Base-by-base conservation (phyloP, 1,284 basidiomycete genomes). In the Apiotrichum veenhuisii region DNA sequence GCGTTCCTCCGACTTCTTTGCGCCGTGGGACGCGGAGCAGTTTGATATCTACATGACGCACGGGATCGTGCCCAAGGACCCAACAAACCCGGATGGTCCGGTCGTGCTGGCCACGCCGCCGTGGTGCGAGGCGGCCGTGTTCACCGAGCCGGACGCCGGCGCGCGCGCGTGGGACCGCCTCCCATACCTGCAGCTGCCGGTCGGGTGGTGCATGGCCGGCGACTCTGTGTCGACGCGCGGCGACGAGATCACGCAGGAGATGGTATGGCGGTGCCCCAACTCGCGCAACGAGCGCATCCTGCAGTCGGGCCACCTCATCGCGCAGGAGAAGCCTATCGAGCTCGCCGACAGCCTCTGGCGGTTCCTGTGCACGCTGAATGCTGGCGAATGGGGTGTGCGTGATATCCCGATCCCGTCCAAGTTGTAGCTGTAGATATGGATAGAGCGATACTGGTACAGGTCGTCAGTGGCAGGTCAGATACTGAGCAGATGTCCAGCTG, bases 41-140 rank as follows among this genome's bases (percentile, higher is more conserved):
- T 80, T 95, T 30, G 77, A 82, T 17, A 60, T 81, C 5, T 92
- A 91, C 70, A 77, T 91, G 37, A 78, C 85, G 20, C 82, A 85
- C 61, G 88, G 82, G 5, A 77, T 91, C 9, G 80, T 81, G 58
- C 70, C 67, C n/a, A 47, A 77, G 25, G 45, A 54, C 11, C 46
- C 51, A 7, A 18, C n/a, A 11, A 14, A 17, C 25, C 26, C 26
- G 9, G 41, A 37, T 15, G 54, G 50, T 0, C 17, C 25, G 1
- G 71, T 73, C 3, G 57, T 59, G 34, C 64, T 75, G 17, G 62
- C 70, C 5, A 72, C 70, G 18, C 69, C 70, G 18, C 30, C 42
- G 2, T 72, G 70, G 66, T 64, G 61, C 18, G 73, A 74, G 49
- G 65, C 69, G 2, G 54, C 62, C 8, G 56, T 69, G 9, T 75